Evolutionary conservation across 495 filamentous ascomycete genomes (phyloP), one percentile per base, ranked within the genome.

Genomic region (Aspergillus cavernicola): DNA sequence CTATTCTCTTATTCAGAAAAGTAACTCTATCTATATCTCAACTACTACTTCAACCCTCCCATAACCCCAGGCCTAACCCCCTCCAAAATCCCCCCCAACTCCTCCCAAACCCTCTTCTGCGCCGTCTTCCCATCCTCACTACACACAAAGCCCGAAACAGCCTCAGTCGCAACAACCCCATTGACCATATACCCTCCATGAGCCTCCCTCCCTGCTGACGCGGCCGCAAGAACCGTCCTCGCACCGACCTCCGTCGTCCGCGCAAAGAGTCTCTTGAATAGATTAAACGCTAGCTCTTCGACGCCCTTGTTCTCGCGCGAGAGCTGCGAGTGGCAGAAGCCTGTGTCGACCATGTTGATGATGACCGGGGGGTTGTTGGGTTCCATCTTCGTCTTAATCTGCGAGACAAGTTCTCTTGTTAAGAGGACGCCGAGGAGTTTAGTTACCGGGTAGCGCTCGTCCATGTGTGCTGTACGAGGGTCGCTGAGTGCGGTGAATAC

Each of bases 61-160:
- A 39, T 39, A 39, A 39, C 66, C 3, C 77, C 75, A 8, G 77
- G 75, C 23, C 60, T 53, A 18, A 80, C 64, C 28, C 59, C 70
- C 53, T 80, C 78, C 33, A 83, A 24, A 40, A 83, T 78, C 19
- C 50, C 55, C 13, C 63, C 62, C 8, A 84, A 24, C 65, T 86
- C 80, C n/a, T 53, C 52, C 71, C 82, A 79, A 7, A 86, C 67
- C 61, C 67, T 70, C 60, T 72, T 66, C 43, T 83, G 71, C 32
- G 74, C 72, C 44, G 74, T 43, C 5, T 47, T 32, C 4, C 44
- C 53, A 3, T 42, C 44, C 13, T 43, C 37, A 9, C 28, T 36
- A n/a, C 32, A 35, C 16, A 50, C 38, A 40, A 19, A 18, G 3
- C 22, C 36, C 18, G 13, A 42, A 19, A 49, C 20, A 9, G 32